Percentiles rank a stretch among this genome's conserved stretches.
Conservation (phyloP, 2,329 filamentous ascomycete species). For the Neurospora sp. region DNA sequence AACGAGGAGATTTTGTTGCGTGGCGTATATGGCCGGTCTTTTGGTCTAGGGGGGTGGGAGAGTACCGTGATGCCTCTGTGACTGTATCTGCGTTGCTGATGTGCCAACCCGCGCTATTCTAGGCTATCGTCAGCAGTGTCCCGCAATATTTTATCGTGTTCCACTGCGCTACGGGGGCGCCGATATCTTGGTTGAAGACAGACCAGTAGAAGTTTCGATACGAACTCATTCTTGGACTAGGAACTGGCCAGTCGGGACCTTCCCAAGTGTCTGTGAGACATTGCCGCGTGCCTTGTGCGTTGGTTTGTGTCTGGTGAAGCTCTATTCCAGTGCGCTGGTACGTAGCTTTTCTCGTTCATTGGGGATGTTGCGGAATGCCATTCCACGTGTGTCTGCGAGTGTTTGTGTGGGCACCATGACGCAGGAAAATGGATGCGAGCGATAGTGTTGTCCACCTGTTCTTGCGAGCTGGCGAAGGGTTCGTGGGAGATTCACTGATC, state of each 20-base stretch:
- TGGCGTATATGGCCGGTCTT: neutral
- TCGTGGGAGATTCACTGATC: neutral
- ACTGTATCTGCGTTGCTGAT: neutral
- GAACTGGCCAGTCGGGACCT: neutral
- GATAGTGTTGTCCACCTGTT: neutral
- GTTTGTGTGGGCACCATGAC: neutral
- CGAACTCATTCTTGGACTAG: neutral
- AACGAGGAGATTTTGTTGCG: neutral
- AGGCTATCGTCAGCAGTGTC: neutral
- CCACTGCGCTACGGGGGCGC: neutral
- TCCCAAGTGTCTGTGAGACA: neutral
- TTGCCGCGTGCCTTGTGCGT: neutral
- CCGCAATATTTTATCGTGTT: neutral
- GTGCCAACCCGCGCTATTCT: neutral
- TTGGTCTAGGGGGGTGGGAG: neutral
- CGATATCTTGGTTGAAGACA: neutral
- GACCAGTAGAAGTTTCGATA: neutral
- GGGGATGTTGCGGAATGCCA: neutral
- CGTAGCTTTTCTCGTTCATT: neutral
- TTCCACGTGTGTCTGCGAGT: neutral
- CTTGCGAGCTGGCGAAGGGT: neutral
- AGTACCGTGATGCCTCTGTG: neutral
- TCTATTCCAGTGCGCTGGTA: neutral
- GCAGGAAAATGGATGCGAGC: neutral
- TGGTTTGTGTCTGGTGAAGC: neutral